Evolutionary conservation across 225 moss, liverwort and hornwort species (phyloP).

Genomic region (Physcomitrellopsis africana): DNA sequence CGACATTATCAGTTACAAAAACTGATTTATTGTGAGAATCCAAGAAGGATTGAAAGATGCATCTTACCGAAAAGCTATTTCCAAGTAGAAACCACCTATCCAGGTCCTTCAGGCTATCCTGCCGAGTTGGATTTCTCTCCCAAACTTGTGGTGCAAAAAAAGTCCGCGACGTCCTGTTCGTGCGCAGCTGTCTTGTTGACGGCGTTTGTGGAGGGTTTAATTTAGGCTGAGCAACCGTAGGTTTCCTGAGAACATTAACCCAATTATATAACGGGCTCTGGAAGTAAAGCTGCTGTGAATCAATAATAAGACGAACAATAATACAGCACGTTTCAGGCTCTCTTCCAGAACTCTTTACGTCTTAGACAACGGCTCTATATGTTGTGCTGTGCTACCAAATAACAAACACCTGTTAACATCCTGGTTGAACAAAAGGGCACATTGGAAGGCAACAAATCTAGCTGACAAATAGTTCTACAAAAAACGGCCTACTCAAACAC

Average conservation of each 20-base stretch:
- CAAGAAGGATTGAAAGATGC: neutral
- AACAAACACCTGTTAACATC: neutral
- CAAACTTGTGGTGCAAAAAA: slow-evolving; percentile 35
- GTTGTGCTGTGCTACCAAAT: neutral
- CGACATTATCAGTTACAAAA: neutral
- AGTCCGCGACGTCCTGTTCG: slow-evolving; percentile 22
- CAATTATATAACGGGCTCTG: neutral
- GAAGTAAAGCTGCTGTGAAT: slow-evolving; percentile 6
- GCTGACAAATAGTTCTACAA: neutral
- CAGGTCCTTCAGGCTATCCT: slow-evolving; percentile 26
- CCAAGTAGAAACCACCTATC: slow-evolving; percentile 42
- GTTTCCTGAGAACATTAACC: slow-evolving; percentile 30
- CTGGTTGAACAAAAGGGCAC: neutral
- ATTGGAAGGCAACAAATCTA: neutral
- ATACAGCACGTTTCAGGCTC: neutral
- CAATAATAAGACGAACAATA: slow-evolving; percentile 13
- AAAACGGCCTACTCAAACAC: neutral
- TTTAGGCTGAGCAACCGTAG: neutral
- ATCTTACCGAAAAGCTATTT: slow-evolving; percentile 40
- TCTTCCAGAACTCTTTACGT: neutral
- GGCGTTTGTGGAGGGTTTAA: slow-evolving; percentile 1
- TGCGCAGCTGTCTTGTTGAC: slow-evolving; percentile 23
- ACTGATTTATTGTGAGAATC: neutral
- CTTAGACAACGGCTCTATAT: neutral
- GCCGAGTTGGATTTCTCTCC: slow-evolving; percentile 14